Evolutionary conservation across 2,329 filamentous ascomycete genomes (phyloP), one percentile per base, ranked within the genome.

Genomic region (Colletotrichum horii): DNA sequence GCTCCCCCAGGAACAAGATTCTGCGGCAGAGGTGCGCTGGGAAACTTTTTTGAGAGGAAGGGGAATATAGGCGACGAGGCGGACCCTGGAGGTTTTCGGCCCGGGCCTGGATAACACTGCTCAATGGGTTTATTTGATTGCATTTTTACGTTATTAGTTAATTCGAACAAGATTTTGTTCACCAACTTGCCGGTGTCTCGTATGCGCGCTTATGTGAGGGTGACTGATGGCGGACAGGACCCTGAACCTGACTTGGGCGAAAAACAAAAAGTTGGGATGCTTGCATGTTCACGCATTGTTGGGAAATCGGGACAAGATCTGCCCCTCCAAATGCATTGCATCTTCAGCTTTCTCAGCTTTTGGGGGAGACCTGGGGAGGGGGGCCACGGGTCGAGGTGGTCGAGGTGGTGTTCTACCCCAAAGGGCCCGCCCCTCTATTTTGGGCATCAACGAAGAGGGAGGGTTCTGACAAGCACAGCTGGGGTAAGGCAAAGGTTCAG

Each of bases 61-160:
- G 74, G 78, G 32, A 64, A 69, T 28, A 48, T 55, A 26, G 72
- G 61, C 28, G 68, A 62, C 64, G 66, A 73, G 76, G 71, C 71
- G 76, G 74, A 78, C 76, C 76, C 75, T 78, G 78, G 76, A 74
- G 77, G 80, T 82, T 64, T 64, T 82, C 82, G 83, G 83, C 26
- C 82, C 80, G 75, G 78, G 78, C 77, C 80, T 80, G 78, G 74
- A 79, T 81, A 80, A 81, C 81, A 83, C 83, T 85, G 83, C 82
- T 84, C 81, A 83, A 81, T 83, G 79, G 78, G 80, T 84, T 83
- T 43, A n/a, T 82, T 84, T 82, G 48, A 56, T 67, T 75, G 73
- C 73, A 75, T 75, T 75, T 75, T 75, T 82, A 82, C 81, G 84
- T 81, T 86, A 86, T 82, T 86, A 86, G 83, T 85, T 86, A 85